Evolutionary conservation across 2,329 filamentous ascomycete species (phyloP), one percentile per base, ranked within the genome.

Genomic region (Podosphaera fusca): DNA sequence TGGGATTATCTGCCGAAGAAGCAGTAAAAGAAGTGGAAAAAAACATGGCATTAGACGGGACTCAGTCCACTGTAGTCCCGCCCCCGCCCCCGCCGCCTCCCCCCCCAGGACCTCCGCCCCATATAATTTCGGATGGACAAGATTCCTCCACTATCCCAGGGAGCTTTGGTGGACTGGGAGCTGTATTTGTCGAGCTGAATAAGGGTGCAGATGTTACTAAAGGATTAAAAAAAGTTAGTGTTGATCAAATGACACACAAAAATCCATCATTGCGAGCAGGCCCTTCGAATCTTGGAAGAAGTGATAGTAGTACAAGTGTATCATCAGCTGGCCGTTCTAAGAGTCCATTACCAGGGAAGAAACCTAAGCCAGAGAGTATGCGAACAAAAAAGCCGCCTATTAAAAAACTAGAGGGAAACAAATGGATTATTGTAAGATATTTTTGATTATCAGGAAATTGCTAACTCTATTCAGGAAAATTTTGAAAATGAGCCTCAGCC

Each of bases 211-310:
- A 79, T n/a, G 86, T 98, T 59, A 98, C 92, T 3, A 81, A 86
- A 62, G 82, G 85, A 36, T 76, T 98, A 40, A 84, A 85, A 63
- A 98, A 95, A 74, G 92, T 98, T 55, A 90, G 95, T 72, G 84
- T 83, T 67, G 92, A 85, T 56, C 77, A 96, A 70, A 95, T 95
- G 90, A 98, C 92, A 59, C 92, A 98, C 72, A 96, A 96, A 75
- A 98, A 98, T 71, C 92, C 92, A 12, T 80, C 82, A 8, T 75
- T 98, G 58, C 82, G 92, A 60, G 78, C 85, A 31, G 74, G 75
- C 59, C 84, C 85, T 10, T 77, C 79, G 1, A 86, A 90, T 2
- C 75, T 85, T 1, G 74, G 74, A 58, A 72, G 76, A 58, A 75
- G 74, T 56, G 71, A 74, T 56, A 72, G 72, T 53, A 69, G 70